phyloP scores from a whole-genome alignment of 2,329 filamentous ascomycete species.

The Fusarium camptoceras region DNA sequence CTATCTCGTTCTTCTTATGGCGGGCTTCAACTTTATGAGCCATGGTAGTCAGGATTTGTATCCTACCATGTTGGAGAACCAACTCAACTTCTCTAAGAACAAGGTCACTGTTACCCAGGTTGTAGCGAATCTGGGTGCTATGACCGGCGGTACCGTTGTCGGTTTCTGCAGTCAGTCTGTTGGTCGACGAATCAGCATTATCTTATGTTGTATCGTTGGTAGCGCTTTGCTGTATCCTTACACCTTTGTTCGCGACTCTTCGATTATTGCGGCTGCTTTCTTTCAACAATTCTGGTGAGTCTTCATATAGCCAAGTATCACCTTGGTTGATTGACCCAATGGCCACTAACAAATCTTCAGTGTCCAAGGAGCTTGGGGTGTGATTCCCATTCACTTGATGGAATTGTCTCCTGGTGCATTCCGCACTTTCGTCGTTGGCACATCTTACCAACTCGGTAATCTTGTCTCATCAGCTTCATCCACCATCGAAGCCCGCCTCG shows the following conservation, averaged over 20 bases:
- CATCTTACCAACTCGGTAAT: conserved; percentile 82
- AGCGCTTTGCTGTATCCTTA: conserved; percentile 88
- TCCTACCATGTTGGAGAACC: conserved; percentile 69
- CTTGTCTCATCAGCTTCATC: conserved; percentile 75
- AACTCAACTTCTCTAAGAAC: conserved; percentile 64
- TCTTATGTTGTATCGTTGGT: conserved; percentile 71
- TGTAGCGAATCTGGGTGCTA: conserved; percentile 77
- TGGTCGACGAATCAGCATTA: conserved; percentile 76
- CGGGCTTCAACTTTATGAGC: conserved; percentile 92
- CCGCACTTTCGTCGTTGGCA: conserved; percentile 80
- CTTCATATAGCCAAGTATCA: not conserved
- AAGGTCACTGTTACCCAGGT: conserved; percentile 77
- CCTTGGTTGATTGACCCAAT: not conserved
- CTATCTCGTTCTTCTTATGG: conserved; percentile 89
- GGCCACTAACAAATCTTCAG: conserved; percentile 51
- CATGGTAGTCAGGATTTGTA: conserved; percentile 77
- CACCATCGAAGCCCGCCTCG: conserved; percentile 81
- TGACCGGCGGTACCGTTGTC: conserved; percentile 73
- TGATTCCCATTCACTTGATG: conserved; percentile 83
- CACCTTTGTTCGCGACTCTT: conserved; percentile 71
- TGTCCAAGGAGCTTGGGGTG: conserved; percentile 81
- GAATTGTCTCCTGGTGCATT: conserved; percentile 79
- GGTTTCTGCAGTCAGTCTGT: conserved; percentile 77
- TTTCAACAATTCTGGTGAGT: conserved; percentile 75
- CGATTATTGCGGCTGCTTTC: conserved; percentile 82